A percentile compares a stretch with the other conserved stretches of the same genome.
Conservation (phyloP, 129 eudicot genomes). For the Glebionis coronaria region DNA sequence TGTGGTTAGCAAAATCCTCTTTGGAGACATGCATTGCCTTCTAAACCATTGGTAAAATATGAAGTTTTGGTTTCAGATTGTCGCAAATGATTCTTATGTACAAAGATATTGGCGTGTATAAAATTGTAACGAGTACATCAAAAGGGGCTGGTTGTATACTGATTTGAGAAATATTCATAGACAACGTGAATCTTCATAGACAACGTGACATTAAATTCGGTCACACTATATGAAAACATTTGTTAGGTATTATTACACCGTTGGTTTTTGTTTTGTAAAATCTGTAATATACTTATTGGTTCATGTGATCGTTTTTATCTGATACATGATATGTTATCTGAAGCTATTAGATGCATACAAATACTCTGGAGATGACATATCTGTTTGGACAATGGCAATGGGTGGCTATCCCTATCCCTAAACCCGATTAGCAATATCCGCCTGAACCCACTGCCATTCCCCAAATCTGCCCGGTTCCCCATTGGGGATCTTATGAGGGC, state of each 20-base stretch:
- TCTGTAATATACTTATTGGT: neutral
- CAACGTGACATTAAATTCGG: neutral
- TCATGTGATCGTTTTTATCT: neutral
- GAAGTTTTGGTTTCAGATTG: neutral
- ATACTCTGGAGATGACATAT: no score
- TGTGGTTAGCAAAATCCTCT: conserved; percentile 89
- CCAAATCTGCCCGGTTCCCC: no score
- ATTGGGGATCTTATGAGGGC: no score
- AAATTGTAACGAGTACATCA: conserved; percentile 7
- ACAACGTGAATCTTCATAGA: neutral
- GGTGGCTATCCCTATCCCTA: no score
- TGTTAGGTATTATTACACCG: neutral
- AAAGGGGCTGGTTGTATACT: conserved; percentile 2
- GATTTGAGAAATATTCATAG: conserved; percentile 7
- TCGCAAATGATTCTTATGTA: conserved; percentile 9
- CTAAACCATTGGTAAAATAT: conserved; percentile 19
- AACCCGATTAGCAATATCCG: no score
- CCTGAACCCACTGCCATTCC: no score
- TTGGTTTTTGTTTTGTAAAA: neutral
- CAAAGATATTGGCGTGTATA: conserved; percentile 19
- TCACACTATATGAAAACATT: neutral
- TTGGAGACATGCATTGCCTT: conserved; percentile 60
- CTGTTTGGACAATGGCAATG: no score
- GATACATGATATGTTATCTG: neutral
- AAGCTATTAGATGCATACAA: no score